A percentile compares a stretch with the other conserved stretches of the same genome.
phyloP scores from a whole-genome alignment of 2,329 filamentous ascomycete species.

The Domatiomyces globalis region DNA sequence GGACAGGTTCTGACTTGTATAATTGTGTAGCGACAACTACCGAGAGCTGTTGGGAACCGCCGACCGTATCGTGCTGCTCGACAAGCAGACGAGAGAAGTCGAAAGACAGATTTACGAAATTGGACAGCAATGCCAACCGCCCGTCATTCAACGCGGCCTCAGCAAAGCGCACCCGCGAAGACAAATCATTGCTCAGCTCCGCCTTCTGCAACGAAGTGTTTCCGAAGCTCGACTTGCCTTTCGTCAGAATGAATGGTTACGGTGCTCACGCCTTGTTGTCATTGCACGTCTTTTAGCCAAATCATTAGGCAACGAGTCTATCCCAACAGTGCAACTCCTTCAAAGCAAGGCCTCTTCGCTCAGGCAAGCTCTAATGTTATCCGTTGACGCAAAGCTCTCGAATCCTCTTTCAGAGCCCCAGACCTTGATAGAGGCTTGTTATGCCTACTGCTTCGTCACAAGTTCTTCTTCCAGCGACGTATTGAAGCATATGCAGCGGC shows the following conservation, averaged over 20 bases:
- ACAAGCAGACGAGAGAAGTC: slow-evolving; percentile 57
- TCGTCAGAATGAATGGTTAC: slow-evolving; percentile 35
- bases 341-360: slow-evolving; percentile 50
- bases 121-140: slow-evolving; percentile 61
- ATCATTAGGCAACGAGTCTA: slow-evolving; percentile 45
- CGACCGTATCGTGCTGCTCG: slow-evolving; percentile 87
- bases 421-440: slow-evolving; percentile 55
- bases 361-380: slow-evolving; percentile 50
- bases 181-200: slow-evolving; percentile 34
- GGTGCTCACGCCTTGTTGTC: slow-evolving; percentile 52
- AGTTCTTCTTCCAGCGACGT: slow-evolving; percentile 69
- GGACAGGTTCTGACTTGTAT: slow-evolving; percentile 3
- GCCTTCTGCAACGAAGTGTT: slow-evolving; percentile 44
- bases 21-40: slow-evolving; percentile 47
- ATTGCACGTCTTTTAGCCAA: slow-evolving; percentile 63
- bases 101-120: slow-evolving; percentile 59
- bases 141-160: slow-evolving; percentile 1
- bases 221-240: slow-evolving; percentile 40
- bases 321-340: slow-evolving; percentile 43
- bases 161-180: slow-evolving; percentile 2
- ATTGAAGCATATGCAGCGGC: slow-evolving; percentile 60
- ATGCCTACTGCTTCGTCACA: slow-evolving; percentile 67
- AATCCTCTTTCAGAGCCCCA: slow-evolving; percentile 30
- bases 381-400: slow-evolving; percentile 43
- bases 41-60: slow-evolving; percentile 82